Evolutionary conservation across 225 moss, liverwort and hornwort genomes (phyloP).

Genomic region (Sphagnum contortum): DNA sequence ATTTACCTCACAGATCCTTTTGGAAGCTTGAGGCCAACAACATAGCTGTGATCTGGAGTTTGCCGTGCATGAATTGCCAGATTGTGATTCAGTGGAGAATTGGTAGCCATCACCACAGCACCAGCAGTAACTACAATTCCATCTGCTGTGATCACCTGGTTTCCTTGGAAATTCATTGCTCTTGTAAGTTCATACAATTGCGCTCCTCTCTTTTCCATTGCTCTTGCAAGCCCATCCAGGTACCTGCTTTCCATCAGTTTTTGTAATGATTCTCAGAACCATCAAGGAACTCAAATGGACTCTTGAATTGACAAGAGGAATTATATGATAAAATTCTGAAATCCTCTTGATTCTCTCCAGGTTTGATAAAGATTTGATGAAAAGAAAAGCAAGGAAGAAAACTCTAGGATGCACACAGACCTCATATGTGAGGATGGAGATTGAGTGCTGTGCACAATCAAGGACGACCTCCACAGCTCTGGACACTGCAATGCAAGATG

Average conservation of each 20-base stretch:
- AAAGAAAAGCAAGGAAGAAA: no score
- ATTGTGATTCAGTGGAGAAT: conserved; percentile 30
- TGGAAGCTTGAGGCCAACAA: conserved; percentile 17
- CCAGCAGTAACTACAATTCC: conserved; percentile 15
- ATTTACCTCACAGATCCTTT: conserved; percentile 10
- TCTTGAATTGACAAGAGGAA: no score
- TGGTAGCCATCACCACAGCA: conserved; percentile 19
- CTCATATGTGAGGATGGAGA: no score
- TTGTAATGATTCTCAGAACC: no score
- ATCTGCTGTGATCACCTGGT: conserved; percentile 15
- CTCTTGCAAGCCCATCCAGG: conserved; percentile 25
- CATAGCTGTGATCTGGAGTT: conserved; percentile 11
- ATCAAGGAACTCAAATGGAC: no score
- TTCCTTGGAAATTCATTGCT: conserved; percentile 9
- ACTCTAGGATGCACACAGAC: no score
- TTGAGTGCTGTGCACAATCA: no score
- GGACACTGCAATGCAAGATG: no score
- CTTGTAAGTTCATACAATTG: conserved; percentile 12
- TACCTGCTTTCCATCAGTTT: conserved; percentile 12
- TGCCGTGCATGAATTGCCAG: conserved; percentile 16
- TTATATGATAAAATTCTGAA: no score
- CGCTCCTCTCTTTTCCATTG: conserved; percentile 17
- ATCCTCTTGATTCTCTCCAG: no score
- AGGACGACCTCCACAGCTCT: no score
- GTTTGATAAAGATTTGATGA: no score